These are phyloP conservation scores for Cardamine occulta DNA, from an alignment of 345 rosid genomes.

Conservation along the genomic window DNA sequence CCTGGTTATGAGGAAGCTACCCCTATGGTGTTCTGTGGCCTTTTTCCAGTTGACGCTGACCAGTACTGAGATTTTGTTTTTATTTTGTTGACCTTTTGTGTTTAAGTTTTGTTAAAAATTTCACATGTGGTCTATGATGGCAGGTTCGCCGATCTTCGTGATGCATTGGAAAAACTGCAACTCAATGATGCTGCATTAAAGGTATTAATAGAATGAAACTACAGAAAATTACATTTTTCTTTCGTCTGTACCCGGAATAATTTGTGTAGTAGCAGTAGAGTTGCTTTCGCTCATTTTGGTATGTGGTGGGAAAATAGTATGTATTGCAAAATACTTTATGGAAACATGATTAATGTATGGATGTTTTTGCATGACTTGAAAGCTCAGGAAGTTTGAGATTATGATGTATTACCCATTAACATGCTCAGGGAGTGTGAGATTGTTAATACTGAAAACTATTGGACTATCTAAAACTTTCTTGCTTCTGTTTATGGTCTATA, in stretches of 20 bases:
- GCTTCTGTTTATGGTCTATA: not conserved
- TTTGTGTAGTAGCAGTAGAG: not conserved
- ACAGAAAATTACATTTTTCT: slow-evolving; percentile 13
- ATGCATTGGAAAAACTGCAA: slow-evolving; percentile 95
- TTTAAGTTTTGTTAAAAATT: slow-evolving; percentile 20
- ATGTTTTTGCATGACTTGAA: not conserved
- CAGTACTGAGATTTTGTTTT: slow-evolving; percentile 60
- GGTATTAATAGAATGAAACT: slow-evolving; percentile 48
- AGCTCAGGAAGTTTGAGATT: not conserved
- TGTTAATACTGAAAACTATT: not conserved
- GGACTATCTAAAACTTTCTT: not conserved
- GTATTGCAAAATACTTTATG: not conserved
- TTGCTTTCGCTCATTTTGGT: not conserved
- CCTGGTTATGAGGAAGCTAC: slow-evolving; percentile 99
- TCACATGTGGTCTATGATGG: slow-evolving; percentile 37
- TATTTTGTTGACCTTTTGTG: slow-evolving; percentile 2
- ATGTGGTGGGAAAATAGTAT: not conserved
- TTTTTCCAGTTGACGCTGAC: slow-evolving; percentile 98
- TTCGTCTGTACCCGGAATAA: slow-evolving; percentile 4
- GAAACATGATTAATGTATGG: not conserved
- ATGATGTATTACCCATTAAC: not conserved
- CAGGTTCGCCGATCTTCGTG: slow-evolving; percentile 93
- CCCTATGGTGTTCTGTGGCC: slow-evolving; percentile 98
- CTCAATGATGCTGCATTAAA: slow-evolving; percentile 97
- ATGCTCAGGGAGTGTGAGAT: not conserved